These are phyloP conservation scores for Kodamaea anthophila DNA, from an alignment of 1,139 yeast genomes.

Conservation along the genomic window DNA sequence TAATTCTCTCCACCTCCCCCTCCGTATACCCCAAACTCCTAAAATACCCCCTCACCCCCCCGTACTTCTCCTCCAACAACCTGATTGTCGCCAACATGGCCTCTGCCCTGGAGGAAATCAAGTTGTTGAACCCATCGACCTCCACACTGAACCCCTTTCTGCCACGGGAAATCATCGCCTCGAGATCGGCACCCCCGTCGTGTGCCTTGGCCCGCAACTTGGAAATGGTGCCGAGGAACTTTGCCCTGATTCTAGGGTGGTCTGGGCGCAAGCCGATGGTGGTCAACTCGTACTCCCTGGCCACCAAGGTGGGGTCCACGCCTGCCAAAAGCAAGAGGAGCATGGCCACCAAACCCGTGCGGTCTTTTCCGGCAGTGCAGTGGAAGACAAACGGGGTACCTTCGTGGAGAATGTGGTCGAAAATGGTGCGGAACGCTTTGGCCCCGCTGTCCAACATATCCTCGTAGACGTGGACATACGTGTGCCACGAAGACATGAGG, in stretches of 20 bases:
- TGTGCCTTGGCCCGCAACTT: conserved; percentile 24
- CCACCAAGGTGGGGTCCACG: conserved; percentile 58
- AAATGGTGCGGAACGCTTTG: conserved; percentile 40
- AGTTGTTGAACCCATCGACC: conserved; percentile 47
- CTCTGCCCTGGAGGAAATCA: conserved; percentile 64
- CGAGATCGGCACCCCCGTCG: conserved; percentile 13
- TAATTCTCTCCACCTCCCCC: conserved; percentile 46
- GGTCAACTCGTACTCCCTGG: conserved; percentile 72
- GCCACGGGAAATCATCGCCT: conserved; percentile 27
- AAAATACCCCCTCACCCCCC: conserved; percentile 51
- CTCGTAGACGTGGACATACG: conserved; percentile 59
- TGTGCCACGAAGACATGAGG: conserved; percentile 56
- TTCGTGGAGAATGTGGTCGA: conserved; percentile 50
- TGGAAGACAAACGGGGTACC: conserved; percentile 55
- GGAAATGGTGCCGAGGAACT: conserved; percentile 26
- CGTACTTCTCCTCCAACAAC: conserved; percentile 44
- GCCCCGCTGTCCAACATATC: conserved; percentile 50
- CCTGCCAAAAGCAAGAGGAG: conserved; percentile 57
- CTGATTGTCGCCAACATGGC: conserved; percentile 65
- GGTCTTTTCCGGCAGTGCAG: conserved; percentile 84
- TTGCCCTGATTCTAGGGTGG: conserved; percentile 30
- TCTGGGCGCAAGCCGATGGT: conserved; percentile 57
- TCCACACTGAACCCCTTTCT: conserved; percentile 36
- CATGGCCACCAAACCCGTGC: conserved; percentile 75
- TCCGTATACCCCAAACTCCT: conserved; percentile 40